phyloP scores from a whole-genome alignment of 805 yeast genomes.

The Starmera pachycereana region DNA sequence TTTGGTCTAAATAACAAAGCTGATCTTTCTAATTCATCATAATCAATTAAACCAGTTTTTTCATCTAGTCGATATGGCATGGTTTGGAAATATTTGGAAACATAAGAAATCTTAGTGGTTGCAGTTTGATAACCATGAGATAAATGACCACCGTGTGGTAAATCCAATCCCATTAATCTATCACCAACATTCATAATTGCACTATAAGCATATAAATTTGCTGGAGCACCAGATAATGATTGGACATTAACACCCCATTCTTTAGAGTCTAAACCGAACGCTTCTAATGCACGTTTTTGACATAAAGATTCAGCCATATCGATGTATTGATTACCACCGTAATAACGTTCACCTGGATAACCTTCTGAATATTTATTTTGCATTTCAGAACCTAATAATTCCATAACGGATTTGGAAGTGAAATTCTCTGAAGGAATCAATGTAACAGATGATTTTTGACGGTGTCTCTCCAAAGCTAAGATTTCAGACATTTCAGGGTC shows the following conservation, averaged over 20 bases:
- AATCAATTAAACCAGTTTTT: conserved; percentile 85
- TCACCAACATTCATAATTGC: conserved; percentile 85
- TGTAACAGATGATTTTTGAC: conserved; percentile 89
- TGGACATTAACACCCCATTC: conserved; percentile 98
- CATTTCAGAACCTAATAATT: conserved; percentile 91
- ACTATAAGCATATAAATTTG: conserved; percentile 86
- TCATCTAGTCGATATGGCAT: conserved; percentile 93
- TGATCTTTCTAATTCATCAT: conserved; percentile 74
- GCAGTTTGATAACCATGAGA: conserved; percentile 96
- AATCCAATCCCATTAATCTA: conserved; percentile 92
- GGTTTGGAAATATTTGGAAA: conserved; percentile 91
- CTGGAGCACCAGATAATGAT: conserved; percentile 93
- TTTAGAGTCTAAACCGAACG: conserved; percentile 64
- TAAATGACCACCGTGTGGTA: conserved; percentile 97
- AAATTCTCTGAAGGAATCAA: conserved; percentile 94
- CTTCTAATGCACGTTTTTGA: conserved; percentile 83
- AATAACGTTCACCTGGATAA: conserved; percentile 95
- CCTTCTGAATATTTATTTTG: conserved; percentile 98
- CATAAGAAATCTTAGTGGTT: conserved; percentile 78
- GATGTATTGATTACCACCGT: conserved; percentile 95
- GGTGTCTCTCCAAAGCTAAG: conserved; percentile 61
- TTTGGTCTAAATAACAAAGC: conserved; percentile 89
- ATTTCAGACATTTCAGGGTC: conserved; percentile 85
- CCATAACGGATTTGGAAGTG: conserved; percentile 92
- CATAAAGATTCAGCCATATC: conserved; percentile 86